Base-by-base conservation (phyloP, 331 rosid species). In the Malus hybrid region DNA sequence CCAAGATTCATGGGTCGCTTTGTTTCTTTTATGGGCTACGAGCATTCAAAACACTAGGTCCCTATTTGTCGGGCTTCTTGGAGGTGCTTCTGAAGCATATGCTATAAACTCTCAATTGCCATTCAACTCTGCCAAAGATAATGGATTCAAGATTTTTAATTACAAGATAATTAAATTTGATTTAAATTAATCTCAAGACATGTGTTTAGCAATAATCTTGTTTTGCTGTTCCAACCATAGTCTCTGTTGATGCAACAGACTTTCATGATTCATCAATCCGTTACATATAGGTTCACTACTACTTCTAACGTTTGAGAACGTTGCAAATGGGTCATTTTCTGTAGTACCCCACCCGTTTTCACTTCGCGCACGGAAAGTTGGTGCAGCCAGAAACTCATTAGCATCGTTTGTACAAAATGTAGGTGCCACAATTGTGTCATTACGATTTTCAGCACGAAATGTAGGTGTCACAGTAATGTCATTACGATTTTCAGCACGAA, bases 161-260 rank as follows among this genome's bases (percentile, higher is more conserved):
- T 11, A 27, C 66, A 61, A 27, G 34, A 12, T 4, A 28, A 28
- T 61, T 28, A 61, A 7, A 61, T 5, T 11, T 61, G n/a, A 61
- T 12, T 28, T 24, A 5, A 27, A 27, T 42, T 10, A 61, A 64
- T 15, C 39, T n/a, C 66, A 11, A 28, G 48, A 42, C 48, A 42
- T 42, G 72, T 77, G 76, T 78, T 87, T 91, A 5, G 88, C 86
- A 33, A 93, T 93, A 67, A 94, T 91, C 89, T 79, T 94, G 70
- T 79, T 86, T 73, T 94, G 97, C 7, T 86, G 84, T 84, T 91
- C 97, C 77, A 82, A 83, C 97, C 97, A 91, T 16, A 78, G n/a
- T 66, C 79, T 86, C 76, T 88, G 94, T 46, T 88, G 87, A 33
- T 60, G 66, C 76, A 77, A 31, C 64, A 86, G 33, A 72, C 57